Base-by-base conservation (phyloP, 1,139 yeast genomes). In the Yamadazyma atlantica region DNA sequence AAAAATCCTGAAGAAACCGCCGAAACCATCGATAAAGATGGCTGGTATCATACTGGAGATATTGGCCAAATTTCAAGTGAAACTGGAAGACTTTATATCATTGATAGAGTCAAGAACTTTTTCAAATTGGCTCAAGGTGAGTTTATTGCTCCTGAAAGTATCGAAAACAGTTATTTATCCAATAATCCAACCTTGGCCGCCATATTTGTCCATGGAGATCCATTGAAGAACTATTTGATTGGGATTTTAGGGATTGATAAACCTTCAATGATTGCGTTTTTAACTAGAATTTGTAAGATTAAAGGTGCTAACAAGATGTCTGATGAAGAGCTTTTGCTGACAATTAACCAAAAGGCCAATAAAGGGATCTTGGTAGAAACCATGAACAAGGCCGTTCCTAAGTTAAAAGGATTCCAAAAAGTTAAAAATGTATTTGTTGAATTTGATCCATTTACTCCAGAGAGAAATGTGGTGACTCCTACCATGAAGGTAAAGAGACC, bases 401-500 rank as follows among this genome's bases (percentile, higher is more conserved):
- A 50, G 10, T 62, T 71, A 42, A 61, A 58, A 29, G 74, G 73
- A 51, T 85, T 81, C 53, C 94, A 85, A 57, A 78, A 74, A 55
- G 47, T 85, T 35, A 84, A 81, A 58, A 85, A 85, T 50, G 57
- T 81, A 16, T 58, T 60, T 32, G 66, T 83, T 37, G 80, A 68
- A 27, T 55, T 83, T 36, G 92, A 85, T 45, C 90, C 94, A 2
- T 73, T 85, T 55, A 79, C 73, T 22, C 60, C 78, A 23, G 84
- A 76, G 33, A 77, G 79, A 42, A 82, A 80, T 37, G 76, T 80
- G 9, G 61, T 85, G 31, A 85, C 95, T 4, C 94, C 94, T 32
- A 85, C 95, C 2, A 61, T 85, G 54, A 85, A 85, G 62, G 73
- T 84, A 44, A 83, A 80, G 62, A 69, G 95, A 51, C 73, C 76